These are phyloP conservation scores for Globisporangium paddicum DNA, from an alignment of 352 stramenopile species.

Conservation along the genomic window DNA sequence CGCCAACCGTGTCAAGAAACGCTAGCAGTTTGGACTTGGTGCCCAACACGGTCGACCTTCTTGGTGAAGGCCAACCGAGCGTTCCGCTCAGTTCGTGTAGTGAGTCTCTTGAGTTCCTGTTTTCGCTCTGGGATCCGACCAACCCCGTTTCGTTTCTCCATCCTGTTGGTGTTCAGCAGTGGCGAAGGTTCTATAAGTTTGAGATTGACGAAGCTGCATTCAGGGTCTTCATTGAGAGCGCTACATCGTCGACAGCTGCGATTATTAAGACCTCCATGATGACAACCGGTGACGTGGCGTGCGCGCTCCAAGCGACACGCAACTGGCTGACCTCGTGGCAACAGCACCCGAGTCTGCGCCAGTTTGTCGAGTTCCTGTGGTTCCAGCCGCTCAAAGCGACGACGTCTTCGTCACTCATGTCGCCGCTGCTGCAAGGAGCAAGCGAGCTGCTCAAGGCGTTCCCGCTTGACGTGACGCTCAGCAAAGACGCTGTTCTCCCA, in stretches of 20 bases:
- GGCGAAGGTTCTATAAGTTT: constrained; percentile 17
- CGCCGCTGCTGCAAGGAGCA: constrained; percentile 2
- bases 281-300: constrained; percentile 19
- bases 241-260: not conserved
- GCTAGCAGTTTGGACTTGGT: constrained; percentile 25
- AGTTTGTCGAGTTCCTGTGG: constrained; percentile 57
- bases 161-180: constrained; percentile 18
- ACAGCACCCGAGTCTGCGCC: constrained; percentile 33
- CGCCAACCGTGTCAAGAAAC: constrained; percentile 16
- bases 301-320: constrained; percentile 29
- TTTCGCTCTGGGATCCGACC: constrained; percentile 33
- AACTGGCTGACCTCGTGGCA: constrained; percentile 58
- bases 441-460: constrained; percentile 20
- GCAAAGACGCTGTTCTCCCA: not conserved
- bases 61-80: not conserved
- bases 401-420: constrained; percentile 6
- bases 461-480: constrained; percentile 8
- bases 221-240: not conserved
- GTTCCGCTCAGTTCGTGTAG: constrained; percentile 22
- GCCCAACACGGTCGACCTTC: constrained; percentile 23
- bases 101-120: constrained; percentile 23
- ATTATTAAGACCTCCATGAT: constrained; percentile 10
- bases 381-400: constrained; percentile 10
- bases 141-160: constrained; percentile 38
- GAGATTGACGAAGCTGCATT: constrained; percentile 15